These are phyloP conservation scores for Craspedostauros australis DNA, from an alignment of 108 stramenopile genomes.

Conservation along the genomic window DNA sequence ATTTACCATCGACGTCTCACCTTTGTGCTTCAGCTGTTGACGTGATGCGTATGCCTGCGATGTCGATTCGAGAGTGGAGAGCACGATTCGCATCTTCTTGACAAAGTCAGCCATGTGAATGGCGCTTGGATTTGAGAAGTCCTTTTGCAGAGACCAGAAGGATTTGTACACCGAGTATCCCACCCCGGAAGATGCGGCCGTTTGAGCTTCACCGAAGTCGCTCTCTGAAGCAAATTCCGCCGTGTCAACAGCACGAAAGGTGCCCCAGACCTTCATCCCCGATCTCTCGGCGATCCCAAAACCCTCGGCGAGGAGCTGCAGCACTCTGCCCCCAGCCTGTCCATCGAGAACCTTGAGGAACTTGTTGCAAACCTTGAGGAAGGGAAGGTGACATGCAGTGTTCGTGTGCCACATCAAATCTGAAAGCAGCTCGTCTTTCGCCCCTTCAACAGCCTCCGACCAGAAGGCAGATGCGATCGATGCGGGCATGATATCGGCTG, in stretches of 20 bases:
- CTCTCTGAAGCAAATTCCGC: constrained; percentile 16
- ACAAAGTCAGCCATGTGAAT: constrained; percentile 46
- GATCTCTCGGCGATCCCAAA: constrained; percentile 73
- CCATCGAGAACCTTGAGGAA: constrained; percentile 30
- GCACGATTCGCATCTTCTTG: constrained; percentile 29
- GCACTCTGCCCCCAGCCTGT: constrained; percentile 40
- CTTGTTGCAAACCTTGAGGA: constrained; percentile 56
- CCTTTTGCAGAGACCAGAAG: constrained; percentile 76
- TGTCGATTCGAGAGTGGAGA: constrained; percentile 55
- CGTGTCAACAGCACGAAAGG: constrained; percentile 27
- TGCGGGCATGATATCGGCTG: constrained; percentile 39
- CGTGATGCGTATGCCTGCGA: too few relatives aligned
- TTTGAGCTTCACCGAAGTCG: neutral
- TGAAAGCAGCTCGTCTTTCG: constrained; percentile 16
- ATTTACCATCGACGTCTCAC: too few relatives aligned
- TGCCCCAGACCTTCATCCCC: constrained; percentile 67
- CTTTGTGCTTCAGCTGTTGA: too few relatives aligned
- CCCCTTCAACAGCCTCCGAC: constrained; percentile 24
- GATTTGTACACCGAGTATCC: constrained; percentile 59
- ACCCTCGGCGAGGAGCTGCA: constrained; percentile 42
- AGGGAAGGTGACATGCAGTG: constrained; percentile 28
- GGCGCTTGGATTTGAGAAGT: constrained; percentile 58
- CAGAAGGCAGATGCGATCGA: constrained; percentile 35
- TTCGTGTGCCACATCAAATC: constrained; percentile 33
- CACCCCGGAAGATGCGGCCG: neutral